Evolutionary conservation across 371 early-diverging fungal species (phyloP).

Genomic region (Globomyces sp.): DNA sequence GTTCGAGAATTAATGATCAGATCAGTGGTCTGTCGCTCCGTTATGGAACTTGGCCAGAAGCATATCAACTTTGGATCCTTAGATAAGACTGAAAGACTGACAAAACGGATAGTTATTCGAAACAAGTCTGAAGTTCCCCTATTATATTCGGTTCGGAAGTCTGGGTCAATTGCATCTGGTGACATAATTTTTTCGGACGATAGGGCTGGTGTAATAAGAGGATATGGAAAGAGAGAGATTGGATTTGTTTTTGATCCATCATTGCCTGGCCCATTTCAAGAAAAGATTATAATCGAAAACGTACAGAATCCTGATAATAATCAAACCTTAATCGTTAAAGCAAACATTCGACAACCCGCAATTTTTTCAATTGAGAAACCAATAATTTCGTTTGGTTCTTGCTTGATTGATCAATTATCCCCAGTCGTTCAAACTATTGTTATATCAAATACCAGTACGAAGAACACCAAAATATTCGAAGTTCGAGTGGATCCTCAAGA

Average conservation of each 20-base stretch:
- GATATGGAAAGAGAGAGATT: conserved; percentile 88
- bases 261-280: conserved; percentile 81
- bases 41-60: conserved; percentile 93
- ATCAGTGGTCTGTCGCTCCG: conserved; percentile 76
- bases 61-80: conserved; percentile 95
- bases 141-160: conserved; percentile 89
- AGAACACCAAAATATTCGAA: conserved; percentile 78
- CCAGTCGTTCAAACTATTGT: conserved; percentile 52
- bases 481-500: conserved; percentile 74
- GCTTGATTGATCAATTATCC: conserved; percentile 56
- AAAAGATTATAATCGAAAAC: conserved; percentile 86
- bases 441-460: conserved; percentile 74
- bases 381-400: conserved; percentile 75
- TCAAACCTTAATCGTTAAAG: conserved; percentile 81
- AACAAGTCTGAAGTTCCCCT: conserved; percentile 90
- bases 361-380: conserved; percentile 80
- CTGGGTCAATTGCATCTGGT: conserved; percentile 93
- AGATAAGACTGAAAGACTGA: conserved; percentile 82
- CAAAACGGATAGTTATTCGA: conserved; percentile 85
- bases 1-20: conserved; percentile 91
- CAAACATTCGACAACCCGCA: conserved; percentile 84
- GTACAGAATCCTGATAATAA: conserved; percentile 83
- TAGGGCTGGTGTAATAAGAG: conserved; percentile 85
- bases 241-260: conserved; percentile 91
- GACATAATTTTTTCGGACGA: conserved; percentile 75